Percentiles rank a stretch among this genome's conserved stretches.
These are phyloP conservation scores for Gossypium herbaceum DNA, from an alignment of 345 rosid genomes.

Conservation along the genomic window DNA sequence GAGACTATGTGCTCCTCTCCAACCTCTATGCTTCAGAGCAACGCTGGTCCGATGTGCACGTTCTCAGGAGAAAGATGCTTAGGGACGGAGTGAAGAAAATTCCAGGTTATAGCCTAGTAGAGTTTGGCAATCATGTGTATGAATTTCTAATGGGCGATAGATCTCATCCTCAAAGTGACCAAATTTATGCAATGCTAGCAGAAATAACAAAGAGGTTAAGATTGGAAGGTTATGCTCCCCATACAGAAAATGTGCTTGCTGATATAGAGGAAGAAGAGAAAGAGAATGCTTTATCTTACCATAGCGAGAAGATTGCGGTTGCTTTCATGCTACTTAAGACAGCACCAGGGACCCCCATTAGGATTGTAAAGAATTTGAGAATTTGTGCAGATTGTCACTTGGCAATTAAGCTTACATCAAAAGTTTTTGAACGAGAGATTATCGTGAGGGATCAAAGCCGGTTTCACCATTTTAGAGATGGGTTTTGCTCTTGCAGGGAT, in stretches of 20 bases:
- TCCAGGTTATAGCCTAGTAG: slow-evolving; percentile 71
- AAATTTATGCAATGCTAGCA: slow-evolving; percentile 46
- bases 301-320: slow-evolving; percentile 82
- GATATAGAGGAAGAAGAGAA: slow-evolving; percentile 88
- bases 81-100: slow-evolving; percentile 57
- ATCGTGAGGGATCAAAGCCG: slow-evolving; percentile 75
- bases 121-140: slow-evolving; percentile 58
- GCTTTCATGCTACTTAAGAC: slow-evolving; percentile 73
- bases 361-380: slow-evolving; percentile 70
- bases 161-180: slow-evolving; percentile 52
- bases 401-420: slow-evolving; percentile 71
- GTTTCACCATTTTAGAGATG: slow-evolving; percentile 76
- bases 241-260: slow-evolving; percentile 45
- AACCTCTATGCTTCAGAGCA: slow-evolving; percentile 74
- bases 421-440: slow-evolving; percentile 57
- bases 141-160: slow-evolving; percentile 70
- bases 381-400: slow-evolving; percentile 81
- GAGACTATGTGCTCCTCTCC: slow-evolving; percentile 78
- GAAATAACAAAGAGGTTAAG: slow-evolving; percentile 57
- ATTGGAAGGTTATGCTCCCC: slow-evolving; percentile 60
- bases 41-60: slow-evolving; percentile 72
- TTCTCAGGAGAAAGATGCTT: slow-evolving; percentile 56
- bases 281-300: slow-evolving; percentile 61
- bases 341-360: slow-evolving; percentile 48
- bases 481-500: slow-evolving; percentile 64